Base-by-base conservation (phyloP, 139 green algal genomes). In the Chlorella sp. region DNA sequence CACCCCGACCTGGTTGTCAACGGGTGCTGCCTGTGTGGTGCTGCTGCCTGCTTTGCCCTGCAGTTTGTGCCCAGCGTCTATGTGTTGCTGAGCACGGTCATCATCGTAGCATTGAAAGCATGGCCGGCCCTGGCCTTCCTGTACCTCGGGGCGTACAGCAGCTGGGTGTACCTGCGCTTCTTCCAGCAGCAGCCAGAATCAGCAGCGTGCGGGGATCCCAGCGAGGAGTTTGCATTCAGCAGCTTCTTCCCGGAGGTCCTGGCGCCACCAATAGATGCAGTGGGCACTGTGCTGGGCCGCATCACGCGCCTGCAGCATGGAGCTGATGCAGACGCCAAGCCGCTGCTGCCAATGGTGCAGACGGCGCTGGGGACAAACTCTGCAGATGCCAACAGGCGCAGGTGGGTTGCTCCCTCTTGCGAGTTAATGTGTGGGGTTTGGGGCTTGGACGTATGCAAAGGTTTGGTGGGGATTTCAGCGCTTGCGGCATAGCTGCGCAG, bases 121-220 rank as follows among this genome's bases (percentile, higher is more conserved):
- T n/a, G n/a, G n/a, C n/a, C n/a, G n/a, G n/a, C n/a, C 4, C 59
- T 96, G n/a, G 85, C 88, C 1, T 98, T 97, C 73, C 70, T 91
- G 1, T 14, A 92, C 0, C 82, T 89, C 42, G 93, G 91, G 31
- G 86, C 83, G 0, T 97, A 95, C 79, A 65, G 62, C 1, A 68
- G 82, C 23, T 98, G 93, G 93, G 27, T 96, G 26, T 98, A 98
- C 79, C 86, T 98, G 22, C 87, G 93, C 20, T 98, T 93, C 82
- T 91, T 93, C 71, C 92, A 97, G 70, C 74, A 64, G 24, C 87
- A 94, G 72, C 74, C 87, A 10, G 86, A 91, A 49, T 75, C 70
- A 30, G 60, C 61, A 42, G 59, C 55, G 61, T 76, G 84, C 35
- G 91, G 92, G 17, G 92, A 97, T 67, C 80, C 85, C 1, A 91